Evolutionary conservation across 306 rosid species (phyloP).

Genomic region (Ammopiptanthus mongolicus): DNA sequence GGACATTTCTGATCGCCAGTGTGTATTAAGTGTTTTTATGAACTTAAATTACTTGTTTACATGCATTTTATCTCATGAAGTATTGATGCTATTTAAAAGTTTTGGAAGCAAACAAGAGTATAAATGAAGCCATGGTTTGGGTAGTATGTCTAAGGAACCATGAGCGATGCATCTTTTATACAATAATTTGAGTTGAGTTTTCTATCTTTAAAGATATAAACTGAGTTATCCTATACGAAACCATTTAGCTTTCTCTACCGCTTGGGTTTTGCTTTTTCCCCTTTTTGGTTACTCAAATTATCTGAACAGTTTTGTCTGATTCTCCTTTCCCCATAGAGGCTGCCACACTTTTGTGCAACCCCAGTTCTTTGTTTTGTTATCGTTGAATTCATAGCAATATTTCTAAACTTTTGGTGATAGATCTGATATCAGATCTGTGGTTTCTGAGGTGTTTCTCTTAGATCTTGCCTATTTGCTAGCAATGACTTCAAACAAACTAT

Average conservation of each 20-base stretch:
- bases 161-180: background rate
- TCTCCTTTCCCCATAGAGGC: background rate
- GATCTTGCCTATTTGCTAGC: background rate
- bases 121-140: background rate
- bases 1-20: background rate
- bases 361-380: background rate
- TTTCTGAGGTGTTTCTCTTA: background rate
- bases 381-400: background rate
- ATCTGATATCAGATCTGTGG: background rate
- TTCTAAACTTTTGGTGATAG: background rate
- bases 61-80: background rate
- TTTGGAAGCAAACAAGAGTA: background rate
- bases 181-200: background rate
- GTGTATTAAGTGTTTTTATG: background rate
- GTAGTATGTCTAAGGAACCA: background rate
- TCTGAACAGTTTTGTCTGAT: too few species aligned
- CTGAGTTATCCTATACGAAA: background rate
- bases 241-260: background rate
- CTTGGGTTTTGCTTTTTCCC: background rate
- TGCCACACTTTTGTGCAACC: background rate
- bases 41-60: too few species aligned
- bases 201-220: background rate
- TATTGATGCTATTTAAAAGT: background rate
- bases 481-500: constrained; percentile 4
- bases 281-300: too few species aligned